Evolutionary conservation across 148 eudicot genomes (phyloP).

Genomic region (Rhododendron mucronatum): DNA sequence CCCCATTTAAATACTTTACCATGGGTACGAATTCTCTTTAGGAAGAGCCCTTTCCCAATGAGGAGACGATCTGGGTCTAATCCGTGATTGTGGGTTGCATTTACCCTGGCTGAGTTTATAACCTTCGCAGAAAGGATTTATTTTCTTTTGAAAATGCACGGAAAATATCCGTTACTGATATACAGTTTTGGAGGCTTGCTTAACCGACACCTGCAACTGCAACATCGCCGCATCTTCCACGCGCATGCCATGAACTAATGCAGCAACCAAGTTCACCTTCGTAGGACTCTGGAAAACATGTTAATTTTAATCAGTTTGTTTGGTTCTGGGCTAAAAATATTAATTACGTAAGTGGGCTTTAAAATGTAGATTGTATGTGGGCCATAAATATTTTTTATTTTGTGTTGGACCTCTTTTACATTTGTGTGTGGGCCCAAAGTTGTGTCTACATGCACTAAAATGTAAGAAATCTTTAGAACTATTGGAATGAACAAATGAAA

Average conservation of each 20-base stretch:
- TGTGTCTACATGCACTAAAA: too few relatives aligned
- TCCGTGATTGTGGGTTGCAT: slow-evolving; percentile 86
- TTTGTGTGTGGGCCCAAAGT: too few relatives aligned
- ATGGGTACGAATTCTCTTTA: slow-evolving; percentile 70
- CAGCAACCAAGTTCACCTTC: slow-evolving; percentile 93
- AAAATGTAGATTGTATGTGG: too few relatives aligned
- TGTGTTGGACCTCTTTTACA: too few relatives aligned
- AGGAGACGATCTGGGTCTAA: slow-evolving; percentile 75
- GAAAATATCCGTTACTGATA: slow-evolving; percentile 26
- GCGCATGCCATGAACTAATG: slow-evolving; percentile 90
- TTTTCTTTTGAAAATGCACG: not conserved
- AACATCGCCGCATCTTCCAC: slow-evolving; percentile 90
- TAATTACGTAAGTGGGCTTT: too few relatives aligned
- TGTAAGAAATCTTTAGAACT: too few relatives aligned
- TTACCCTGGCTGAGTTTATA: slow-evolving; percentile 88
- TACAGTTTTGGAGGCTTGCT: slow-evolving; percentile 84
- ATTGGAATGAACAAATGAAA: too few relatives aligned
- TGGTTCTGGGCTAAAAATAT: too few relatives aligned
- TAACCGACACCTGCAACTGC: slow-evolving; percentile 87
- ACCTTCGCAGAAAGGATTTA: slow-evolving; percentile 44
- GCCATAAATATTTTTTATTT: too few relatives aligned
- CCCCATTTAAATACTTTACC: slow-evolving; percentile 59
- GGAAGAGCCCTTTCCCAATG: slow-evolving; percentile 68
- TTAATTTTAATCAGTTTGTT: too few relatives aligned
- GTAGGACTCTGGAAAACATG: slow-evolving; percentile 67